Base-by-base conservation (phyloP, 192 early-diverging fungal species). In the Gamsiella multidivaricata region DNA sequence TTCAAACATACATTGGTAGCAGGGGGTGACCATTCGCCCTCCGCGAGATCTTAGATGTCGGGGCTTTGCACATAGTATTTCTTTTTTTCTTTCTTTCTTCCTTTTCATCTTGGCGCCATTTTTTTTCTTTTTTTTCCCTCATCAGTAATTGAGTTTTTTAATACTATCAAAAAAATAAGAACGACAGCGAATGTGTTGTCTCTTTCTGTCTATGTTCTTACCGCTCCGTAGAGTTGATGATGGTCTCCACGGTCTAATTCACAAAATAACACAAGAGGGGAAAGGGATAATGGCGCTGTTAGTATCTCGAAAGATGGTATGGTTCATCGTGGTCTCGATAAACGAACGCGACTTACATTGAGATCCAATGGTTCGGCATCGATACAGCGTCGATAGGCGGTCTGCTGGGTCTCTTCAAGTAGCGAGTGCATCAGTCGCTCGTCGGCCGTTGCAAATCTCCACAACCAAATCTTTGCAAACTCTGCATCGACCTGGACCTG, bases 401-500 rank as follows among this genome's bases (percentile, higher is more conserved):
- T 84, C 22, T 83, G 73, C 15, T 80, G 66, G 11, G 86, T 74
- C 47, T 89, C 88, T 29, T 89, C 88, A 5, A 84, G 36, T 3
- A 89, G 59, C 7, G 67, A 66, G 25, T 69, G 80, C 62, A 87
- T 56, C 28, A 84, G 47, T 22, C 85, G 56, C 54, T 80, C 66
- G 47, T 87, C 86, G 3, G 83, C 82, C 5, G 78, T 67, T 23
- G 73, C 68, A 60, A 83, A 82, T 25, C 72, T 65, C 82, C 85
- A 85, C 23, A 87, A 65, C 67, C 69, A 66, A 55, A 83, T 59
- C 55, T 85, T 57, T 26, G 83, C 55, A 75, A 82, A 86, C 61
- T 91, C 91, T 1, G 83, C 83, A 81, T 94, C 92, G 2, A 91
- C 55, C 70, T 92, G 92, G 15, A 92, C 59, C 69, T 89, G 87